A percentile compares a stretch with the other conserved stretches of the same genome.
Evolutionary conservation across 495 filamentous ascomycete genomes (phyloP).

Genomic region (Penicillium bovifimosum): DNA sequence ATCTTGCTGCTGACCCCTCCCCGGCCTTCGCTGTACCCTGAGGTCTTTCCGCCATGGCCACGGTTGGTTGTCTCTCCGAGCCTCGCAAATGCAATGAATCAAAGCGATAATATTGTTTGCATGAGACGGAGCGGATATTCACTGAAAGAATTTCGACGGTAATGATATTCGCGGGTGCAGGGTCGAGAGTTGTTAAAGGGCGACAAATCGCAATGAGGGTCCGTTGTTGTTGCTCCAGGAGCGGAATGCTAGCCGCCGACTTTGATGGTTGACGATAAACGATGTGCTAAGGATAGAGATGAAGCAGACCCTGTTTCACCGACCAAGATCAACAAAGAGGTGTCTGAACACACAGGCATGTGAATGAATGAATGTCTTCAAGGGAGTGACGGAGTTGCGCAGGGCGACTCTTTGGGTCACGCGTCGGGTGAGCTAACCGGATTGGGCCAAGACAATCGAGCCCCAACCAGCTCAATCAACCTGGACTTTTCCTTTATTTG

Average conservation of each 20-base stretch:
- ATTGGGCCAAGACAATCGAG: slow-evolving; percentile 10
- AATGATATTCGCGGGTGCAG: neutral
- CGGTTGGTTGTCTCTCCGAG: slow-evolving; percentile 11
- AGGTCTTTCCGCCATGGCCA: slow-evolving; percentile 23
- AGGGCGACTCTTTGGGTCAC: slow-evolving; percentile 36
- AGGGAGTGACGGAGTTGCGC: slow-evolving; percentile 30
- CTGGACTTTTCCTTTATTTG: neutral
- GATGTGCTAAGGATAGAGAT: neutral
- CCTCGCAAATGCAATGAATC: slow-evolving; percentile 12
- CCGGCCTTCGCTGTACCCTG: slow-evolving; percentile 13
- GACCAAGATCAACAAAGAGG: slow-evolving; percentile 21
- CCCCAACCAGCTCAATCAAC: neutral
- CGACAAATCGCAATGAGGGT: neutral
- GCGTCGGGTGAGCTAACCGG: slow-evolving; percentile 42
- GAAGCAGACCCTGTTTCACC: slow-evolving; percentile 9
- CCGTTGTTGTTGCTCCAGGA: slow-evolving; percentile 1
- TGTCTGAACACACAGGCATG: slow-evolving; percentile 12
- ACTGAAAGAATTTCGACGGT: neutral
- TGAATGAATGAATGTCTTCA: slow-evolving; percentile 18
- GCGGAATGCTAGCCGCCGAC: neutral
- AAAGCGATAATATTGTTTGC: neutral
- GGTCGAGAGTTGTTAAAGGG: slow-evolving; percentile 3
- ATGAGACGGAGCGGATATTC: slow-evolving; percentile 7
- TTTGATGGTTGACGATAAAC: neutral
- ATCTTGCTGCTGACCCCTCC: slow-evolving; percentile 9